phyloP scores from a whole-genome alignment of 2,329 filamentous ascomycete species.

The Aspergillus terreus region DNA sequence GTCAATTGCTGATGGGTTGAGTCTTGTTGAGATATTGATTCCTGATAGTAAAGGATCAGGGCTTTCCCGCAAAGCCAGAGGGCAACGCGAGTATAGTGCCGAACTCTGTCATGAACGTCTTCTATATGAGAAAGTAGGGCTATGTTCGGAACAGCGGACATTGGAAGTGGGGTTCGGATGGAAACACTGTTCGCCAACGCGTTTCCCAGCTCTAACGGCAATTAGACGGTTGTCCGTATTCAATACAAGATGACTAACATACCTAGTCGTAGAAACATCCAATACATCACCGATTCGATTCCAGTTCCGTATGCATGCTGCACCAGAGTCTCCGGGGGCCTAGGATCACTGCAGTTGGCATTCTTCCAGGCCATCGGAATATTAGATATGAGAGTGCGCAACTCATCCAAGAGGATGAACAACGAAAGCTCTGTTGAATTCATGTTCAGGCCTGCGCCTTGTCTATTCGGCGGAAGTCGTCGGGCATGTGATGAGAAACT shows the following conservation, averaged over 20 bases:
- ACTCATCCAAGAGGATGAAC: constrained; percentile 11
- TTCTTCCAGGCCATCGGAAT: constrained; percentile 13
- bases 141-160: constrained; percentile 11
- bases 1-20: constrained; percentile 5
- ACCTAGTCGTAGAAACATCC: constrained; percentile 27
- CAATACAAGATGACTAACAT: constrained; percentile 1
- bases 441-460: neutral
- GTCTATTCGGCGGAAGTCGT: neutral
- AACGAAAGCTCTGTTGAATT: constrained; percentile 14
- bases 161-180: constrained; percentile 15
- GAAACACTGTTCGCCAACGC: constrained; percentile 21
- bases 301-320: constrained; percentile 13
- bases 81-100: constrained; percentile 19
- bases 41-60: constrained; percentile 16
- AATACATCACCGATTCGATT: constrained; percentile 25
- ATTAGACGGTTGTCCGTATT: neutral
- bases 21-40: constrained; percentile 8
- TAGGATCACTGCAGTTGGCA: constrained; percentile 3
- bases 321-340: constrained; percentile 9
- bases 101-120: constrained; percentile 17
- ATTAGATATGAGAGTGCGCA: constrained; percentile 14
- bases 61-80: constrained; percentile 26
- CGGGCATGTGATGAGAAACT: neutral
- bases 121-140: constrained; percentile 5
- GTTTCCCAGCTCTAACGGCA: constrained; percentile 17